Base-by-base conservation (phyloP, 2,329 filamentous ascomycete genomes). In the Fusarium sterilihyphosum region DNA sequence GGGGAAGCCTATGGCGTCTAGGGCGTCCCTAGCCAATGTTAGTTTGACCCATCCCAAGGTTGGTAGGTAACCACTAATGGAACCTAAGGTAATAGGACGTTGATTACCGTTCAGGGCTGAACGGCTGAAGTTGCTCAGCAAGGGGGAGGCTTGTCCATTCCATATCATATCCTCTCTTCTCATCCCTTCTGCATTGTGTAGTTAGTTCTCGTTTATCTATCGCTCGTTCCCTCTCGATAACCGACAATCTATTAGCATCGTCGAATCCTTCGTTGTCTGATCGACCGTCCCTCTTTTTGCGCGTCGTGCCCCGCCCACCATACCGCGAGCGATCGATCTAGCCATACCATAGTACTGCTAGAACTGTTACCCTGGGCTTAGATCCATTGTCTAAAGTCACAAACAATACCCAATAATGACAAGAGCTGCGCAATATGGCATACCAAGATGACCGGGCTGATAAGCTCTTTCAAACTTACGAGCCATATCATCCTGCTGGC, bases 361-460 rank as follows among this genome's bases (percentile, higher is more conserved):
- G 58, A 62, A 43, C 65, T 56, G 54, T 46, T 61, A n/a, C 41
- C 29, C 31, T 16, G 29, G 37, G 40, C 16, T 44, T 24, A 24
- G 47, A 61, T 41, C 22, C 26, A 49, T 29, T 61, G 29, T 29
- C 18, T 46, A 43, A 38, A 52, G 26, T 24, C 20, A 35, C 22
- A 53, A 8, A 26, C 29, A 63, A 47, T 44, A 41, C 66, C 69
- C 35, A 60, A 73, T 33, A 62, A 81, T 81, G 80, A 61, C 65
- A 53, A 67, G 61, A 49, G 38, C 49, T 58, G 64, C 41, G 53
- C 65, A 70, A 54, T 40, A 83, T 83, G 82, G 75, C 77, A 64
- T 71, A 81, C 76, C 69, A 73, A 78, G 73, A 81, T 79, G 50
- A 80, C 61, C 67, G 75, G 65, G 77, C 77, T 76, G 74, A 76